These are phyloP conservation scores for Solanum tarijense DNA, from an alignment of 257 asterid genomes.

Conservation along the genomic window DNA sequence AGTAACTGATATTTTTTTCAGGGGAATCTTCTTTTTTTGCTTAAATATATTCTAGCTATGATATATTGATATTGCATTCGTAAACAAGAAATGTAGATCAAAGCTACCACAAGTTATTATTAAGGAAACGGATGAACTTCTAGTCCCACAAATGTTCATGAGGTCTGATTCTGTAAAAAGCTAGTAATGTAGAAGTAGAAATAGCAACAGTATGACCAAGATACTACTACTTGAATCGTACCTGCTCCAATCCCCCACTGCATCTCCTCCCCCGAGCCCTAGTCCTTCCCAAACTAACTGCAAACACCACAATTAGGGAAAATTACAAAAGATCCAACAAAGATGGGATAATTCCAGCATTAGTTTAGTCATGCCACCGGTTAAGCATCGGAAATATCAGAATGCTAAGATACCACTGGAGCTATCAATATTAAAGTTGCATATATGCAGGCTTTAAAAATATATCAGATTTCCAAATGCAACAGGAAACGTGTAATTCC, in stretches of 20 bases:
- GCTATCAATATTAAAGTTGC: background rate
- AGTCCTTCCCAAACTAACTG: constrained; percentile 34
- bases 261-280: constrained; percentile 25
- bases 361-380: background rate
- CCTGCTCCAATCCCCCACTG: constrained; percentile 30
- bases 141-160: background rate
- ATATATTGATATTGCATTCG: background rate
- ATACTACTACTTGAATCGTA: background rate
- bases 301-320: background rate
- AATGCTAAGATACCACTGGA: background rate
- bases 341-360: background rate
- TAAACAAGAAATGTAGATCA: background rate
- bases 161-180: background rate
- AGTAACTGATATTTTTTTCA: background rate
- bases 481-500: background rate
- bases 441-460: background rate
- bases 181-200: background rate
- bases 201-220: background rate
- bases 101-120: background rate
- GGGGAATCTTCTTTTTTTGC: background rate
- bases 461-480: background rate
- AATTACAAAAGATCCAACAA: background rate
- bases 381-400: background rate
- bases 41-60: background rate
- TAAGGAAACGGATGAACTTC: background rate